Evolutionary conservation across 192 early-diverging fungal species (phyloP).

Genomic region (Dimargaris cristalligena): DNA sequence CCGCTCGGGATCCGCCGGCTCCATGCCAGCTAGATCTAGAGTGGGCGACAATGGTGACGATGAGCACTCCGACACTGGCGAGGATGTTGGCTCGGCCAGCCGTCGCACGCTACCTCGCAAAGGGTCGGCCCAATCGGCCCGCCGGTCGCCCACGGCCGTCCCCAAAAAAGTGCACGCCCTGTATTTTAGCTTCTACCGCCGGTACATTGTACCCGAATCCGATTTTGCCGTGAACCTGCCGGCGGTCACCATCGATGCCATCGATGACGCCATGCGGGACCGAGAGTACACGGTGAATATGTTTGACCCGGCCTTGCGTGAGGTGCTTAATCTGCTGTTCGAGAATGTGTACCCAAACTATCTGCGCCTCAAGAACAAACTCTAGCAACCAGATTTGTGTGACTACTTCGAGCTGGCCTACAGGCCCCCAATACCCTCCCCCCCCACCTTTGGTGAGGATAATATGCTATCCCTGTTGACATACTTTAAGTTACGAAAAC

Average conservation of each 20-base stretch:
- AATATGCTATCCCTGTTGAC: not conserved
- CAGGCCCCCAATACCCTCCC: not conserved
- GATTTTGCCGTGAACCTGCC: conserved; percentile 11
- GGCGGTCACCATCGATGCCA: not conserved
- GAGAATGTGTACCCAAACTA: conserved; percentile 10
- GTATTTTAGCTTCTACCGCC: conserved; percentile 3
- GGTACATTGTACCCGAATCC: conserved; percentile 4
- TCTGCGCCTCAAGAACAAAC: not conserved
- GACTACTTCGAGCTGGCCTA: not conserved
- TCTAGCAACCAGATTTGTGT: not conserved
- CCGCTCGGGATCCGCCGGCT: no score
- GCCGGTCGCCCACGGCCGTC: not conserved
- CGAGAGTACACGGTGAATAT: not conserved
- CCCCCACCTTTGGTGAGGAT: not conserved
- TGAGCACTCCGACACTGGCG: not conserved
- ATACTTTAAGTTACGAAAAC: not conserved
- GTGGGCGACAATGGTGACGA: no score
- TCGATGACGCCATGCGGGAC: not conserved
- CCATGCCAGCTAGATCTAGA: no score
- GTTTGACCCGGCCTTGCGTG: conserved; percentile 3
- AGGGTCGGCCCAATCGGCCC: not conserved
- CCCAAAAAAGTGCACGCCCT: not conserved
- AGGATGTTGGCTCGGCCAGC: not conserved
- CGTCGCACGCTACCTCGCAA: not conserved
- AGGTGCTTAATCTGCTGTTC: conserved; percentile 2